Conservation (phyloP, 2,329 filamentous ascomycete species). For the Lasiodiplodia sp. region DNA sequence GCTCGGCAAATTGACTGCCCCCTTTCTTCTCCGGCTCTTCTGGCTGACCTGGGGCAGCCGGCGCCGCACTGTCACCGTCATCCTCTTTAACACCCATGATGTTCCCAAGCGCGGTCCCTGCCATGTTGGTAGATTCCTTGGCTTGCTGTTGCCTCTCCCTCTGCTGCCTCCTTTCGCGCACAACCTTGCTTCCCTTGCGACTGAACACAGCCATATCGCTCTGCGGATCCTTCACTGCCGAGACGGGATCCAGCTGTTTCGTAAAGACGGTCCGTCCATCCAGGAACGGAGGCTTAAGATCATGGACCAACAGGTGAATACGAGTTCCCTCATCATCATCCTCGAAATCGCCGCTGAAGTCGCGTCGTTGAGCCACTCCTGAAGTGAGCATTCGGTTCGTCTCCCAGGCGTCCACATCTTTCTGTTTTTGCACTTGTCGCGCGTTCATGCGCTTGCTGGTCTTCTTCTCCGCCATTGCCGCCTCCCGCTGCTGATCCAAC, state of each 20-base stretch:
- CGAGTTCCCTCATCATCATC: conserved; percentile 90
- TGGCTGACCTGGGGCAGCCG: conserved; percentile 68
- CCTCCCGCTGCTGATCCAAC: conserved; percentile 78
- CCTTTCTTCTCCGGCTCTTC: conserved; percentile 66
- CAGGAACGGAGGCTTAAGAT: conserved; percentile 90
- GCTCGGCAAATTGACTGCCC: conserved; percentile 82
- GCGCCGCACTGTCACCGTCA: conserved; percentile 83
- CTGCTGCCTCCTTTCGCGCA: conserved; percentile 89
- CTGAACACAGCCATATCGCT: conserved; percentile 99
- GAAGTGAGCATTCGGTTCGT: conserved; percentile 98
- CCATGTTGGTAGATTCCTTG: conserved; percentile 91
- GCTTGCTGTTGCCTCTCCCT: conserved; percentile 93
- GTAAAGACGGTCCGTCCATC: conserved; percentile 97
- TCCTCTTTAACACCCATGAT: conserved; percentile 96
- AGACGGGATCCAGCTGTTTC: conserved; percentile 93
- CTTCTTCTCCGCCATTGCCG: conserved; percentile 80
- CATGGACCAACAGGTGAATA: conserved; percentile 90
- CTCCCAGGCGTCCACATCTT: conserved; percentile 97
- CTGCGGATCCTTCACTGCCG: conserved; percentile 89
- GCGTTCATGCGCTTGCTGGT: conserved; percentile 74
- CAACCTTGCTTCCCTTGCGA: conserved; percentile 90
- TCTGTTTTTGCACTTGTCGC: conserved; percentile 82
- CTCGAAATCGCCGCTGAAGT: conserved; percentile 81
- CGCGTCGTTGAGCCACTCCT: conserved; percentile 88
- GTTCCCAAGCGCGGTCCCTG: conserved; percentile 90